Conservation (phyloP, 2,329 filamentous ascomycete genomes). For the Lasiodiplodia citricola region DNA sequence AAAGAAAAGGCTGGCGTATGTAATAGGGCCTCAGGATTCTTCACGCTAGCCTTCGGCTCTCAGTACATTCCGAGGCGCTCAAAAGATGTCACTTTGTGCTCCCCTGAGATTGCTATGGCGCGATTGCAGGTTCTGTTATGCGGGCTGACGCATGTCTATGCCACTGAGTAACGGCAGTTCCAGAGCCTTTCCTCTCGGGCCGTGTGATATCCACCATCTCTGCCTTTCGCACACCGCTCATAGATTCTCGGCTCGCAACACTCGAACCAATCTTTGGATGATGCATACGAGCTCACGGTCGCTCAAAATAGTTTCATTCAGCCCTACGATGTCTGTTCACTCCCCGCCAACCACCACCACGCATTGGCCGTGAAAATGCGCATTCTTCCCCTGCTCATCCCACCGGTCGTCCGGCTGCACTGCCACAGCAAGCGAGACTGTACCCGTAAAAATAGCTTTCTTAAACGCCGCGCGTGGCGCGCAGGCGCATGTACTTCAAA, state of each 20-base stretch:
- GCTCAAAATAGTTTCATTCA: background rate
- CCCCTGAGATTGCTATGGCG: too few relatives aligned
- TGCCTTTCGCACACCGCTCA: background rate
- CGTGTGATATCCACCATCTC: background rate
- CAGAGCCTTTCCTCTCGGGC: background rate
- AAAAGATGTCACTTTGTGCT: too few relatives aligned
- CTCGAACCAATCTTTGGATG: background rate
- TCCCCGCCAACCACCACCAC: background rate
- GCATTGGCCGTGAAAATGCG: background rate
- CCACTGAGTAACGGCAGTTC: background rate
- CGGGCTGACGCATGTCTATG: background rate
- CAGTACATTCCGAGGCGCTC: too few relatives aligned
- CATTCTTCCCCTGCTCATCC: background rate
- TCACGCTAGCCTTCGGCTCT: too few relatives aligned
- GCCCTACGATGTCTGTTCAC: background rate
- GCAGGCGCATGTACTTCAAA: slow-evolving; percentile 1
- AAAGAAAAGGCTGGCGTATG: too few relatives aligned
- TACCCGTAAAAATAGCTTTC: background rate
- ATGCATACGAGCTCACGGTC: slow-evolving; percentile 2
- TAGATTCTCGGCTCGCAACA: background rate
- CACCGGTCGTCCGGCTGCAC: background rate
- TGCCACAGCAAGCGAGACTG: slow-evolving; percentile 19
- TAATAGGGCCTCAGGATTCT: too few relatives aligned
- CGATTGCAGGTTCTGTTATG: too few relatives aligned
- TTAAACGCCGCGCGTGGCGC: background rate